A percentile compares a stretch with the other conserved stretches of the same genome.
These are phyloP conservation scores for Lagenidium giganteum DNA, from an alignment of 352 stramenopile genomes.

Conservation along the genomic window DNA sequence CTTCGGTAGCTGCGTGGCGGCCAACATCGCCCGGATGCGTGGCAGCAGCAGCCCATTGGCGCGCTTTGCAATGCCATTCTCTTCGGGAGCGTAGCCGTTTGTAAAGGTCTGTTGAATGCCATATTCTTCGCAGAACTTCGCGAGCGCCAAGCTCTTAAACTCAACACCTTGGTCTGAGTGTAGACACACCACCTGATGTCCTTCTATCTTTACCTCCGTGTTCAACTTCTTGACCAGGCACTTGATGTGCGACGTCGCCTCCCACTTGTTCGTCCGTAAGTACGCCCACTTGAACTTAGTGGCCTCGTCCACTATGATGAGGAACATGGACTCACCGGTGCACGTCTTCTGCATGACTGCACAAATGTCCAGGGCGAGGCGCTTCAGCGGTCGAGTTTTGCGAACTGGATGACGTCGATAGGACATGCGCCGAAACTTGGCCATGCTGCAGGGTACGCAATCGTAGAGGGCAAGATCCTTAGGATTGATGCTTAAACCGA, in stretches of 20 bases:
- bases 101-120: conserved; percentile 2
- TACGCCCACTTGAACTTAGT: conserved; percentile 17
- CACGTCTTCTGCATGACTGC: background rate
- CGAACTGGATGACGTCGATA: conserved; percentile 1
- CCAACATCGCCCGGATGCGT: background rate
- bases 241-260: conserved; percentile 1
- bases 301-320: conserved; percentile 16
- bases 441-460: conserved; percentile 6
- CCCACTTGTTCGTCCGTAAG: conserved; percentile 1
- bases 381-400: background rate
- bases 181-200: background rate
- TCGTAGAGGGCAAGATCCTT: conserved; percentile 3
- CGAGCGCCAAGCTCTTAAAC: background rate
- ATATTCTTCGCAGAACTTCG: background rate
- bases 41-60: conserved; percentile 6
- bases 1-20: too few relatives aligned
- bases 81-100: conserved; percentile 7
- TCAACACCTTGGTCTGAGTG: conserved; percentile 3
- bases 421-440: conserved; percentile 4
- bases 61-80: conserved; percentile 5
- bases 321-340: conserved; percentile 1
- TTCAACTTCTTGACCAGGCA: conserved; percentile 1
- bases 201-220: conserved; percentile 11
- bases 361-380: background rate
- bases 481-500: conserved; percentile 1